Evolutionary conservation across 169 alveolate species (phyloP).

Genomic region (Cryptosporidium sp.): DNA sequence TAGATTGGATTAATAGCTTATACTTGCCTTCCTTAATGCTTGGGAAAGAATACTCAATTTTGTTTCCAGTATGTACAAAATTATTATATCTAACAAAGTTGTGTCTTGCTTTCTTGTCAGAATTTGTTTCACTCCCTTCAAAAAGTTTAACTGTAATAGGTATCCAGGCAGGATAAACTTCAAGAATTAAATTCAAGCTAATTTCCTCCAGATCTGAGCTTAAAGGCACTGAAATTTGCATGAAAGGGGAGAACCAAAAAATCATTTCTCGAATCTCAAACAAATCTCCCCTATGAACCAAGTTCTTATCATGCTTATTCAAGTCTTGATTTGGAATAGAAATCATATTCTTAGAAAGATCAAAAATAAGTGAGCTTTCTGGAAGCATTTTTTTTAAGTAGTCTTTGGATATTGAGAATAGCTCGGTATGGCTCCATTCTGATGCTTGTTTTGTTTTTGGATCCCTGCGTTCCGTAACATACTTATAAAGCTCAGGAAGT

Average conservation of each 20-base stretch:
- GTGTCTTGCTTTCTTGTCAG: background rate
- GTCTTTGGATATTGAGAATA: conserved; percentile 15
- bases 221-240: conserved; percentile 46
- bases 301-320: background rate
- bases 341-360: background rate
- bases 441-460: background rate
- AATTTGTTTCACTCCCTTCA: background rate
- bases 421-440: conserved; percentile 41
- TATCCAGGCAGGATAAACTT: conserved; percentile 37
- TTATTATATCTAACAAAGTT: conserved; percentile 4
- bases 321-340: background rate
- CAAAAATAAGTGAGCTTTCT: background rate
- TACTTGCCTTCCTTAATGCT: conserved; percentile 32
- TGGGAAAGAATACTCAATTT: conserved; percentile 35
- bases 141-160: conserved; percentile 19
- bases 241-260: conserved; percentile 70
- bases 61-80: conserved; percentile 2
- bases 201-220: conserved; percentile 29
- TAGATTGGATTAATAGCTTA: conserved; percentile 18
- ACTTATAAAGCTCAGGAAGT: conserved; percentile 1
- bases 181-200: background rate
- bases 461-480: background rate
- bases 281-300: conserved; percentile 11
- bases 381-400: conserved; percentile 29
- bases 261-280: conserved; percentile 25